These are phyloP conservation scores for Nannochloris sp. DNA, from an alignment of 139 green algal genomes.

Conservation along the genomic window DNA sequence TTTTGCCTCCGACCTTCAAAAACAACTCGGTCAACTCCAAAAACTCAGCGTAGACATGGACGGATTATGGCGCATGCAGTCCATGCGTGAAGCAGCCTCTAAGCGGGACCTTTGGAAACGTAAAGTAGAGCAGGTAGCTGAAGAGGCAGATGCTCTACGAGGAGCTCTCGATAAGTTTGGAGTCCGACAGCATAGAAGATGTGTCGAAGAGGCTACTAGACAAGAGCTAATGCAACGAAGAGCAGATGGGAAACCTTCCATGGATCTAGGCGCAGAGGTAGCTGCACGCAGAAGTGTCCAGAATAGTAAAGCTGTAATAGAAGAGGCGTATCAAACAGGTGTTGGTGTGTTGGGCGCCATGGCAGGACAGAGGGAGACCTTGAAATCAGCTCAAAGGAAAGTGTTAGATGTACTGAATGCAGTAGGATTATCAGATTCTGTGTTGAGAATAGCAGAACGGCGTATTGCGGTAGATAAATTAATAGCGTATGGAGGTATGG, in stretches of 20 bases:
- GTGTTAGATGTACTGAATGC: slow-evolving; percentile 80
- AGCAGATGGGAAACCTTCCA: slow-evolving; percentile 15
- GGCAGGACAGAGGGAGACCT: slow-evolving; percentile 57
- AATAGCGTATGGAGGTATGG: slow-evolving; percentile 80
- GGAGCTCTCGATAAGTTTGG: slow-evolving; percentile 31
- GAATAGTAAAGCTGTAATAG: slow-evolving; percentile 52
- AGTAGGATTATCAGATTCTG: slow-evolving; percentile 68
- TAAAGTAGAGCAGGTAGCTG: slow-evolving; percentile 77
- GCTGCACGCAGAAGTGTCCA: slow-evolving; percentile 41
- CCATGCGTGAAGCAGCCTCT: slow-evolving; percentile 43
- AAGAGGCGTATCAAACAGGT: slow-evolving; percentile 72
- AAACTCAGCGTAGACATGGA: slow-evolving; percentile 65
- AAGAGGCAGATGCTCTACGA: slow-evolving; percentile 60
- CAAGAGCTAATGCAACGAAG: slow-evolving; percentile 58
- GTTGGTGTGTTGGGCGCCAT: slow-evolving; percentile 64
- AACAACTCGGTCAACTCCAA: slow-evolving; percentile 60
- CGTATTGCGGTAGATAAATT: slow-evolving; percentile 67
- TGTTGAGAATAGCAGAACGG: slow-evolving; percentile 74
- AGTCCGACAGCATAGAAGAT: slow-evolving; percentile 18
- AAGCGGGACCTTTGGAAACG: slow-evolving; percentile 64
- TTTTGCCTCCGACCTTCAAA: slow-evolving; percentile 37
- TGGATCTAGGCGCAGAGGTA: slow-evolving; percentile 49
- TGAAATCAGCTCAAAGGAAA: slow-evolving; percentile 81
- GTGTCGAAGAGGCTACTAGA: slow-evolving; percentile 47
- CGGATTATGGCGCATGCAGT: slow-evolving; percentile 74